Evolutionary conservation across 371 early-diverging fungal species (phyloP).

Genomic region (Synchytrium microbalum): DNA sequence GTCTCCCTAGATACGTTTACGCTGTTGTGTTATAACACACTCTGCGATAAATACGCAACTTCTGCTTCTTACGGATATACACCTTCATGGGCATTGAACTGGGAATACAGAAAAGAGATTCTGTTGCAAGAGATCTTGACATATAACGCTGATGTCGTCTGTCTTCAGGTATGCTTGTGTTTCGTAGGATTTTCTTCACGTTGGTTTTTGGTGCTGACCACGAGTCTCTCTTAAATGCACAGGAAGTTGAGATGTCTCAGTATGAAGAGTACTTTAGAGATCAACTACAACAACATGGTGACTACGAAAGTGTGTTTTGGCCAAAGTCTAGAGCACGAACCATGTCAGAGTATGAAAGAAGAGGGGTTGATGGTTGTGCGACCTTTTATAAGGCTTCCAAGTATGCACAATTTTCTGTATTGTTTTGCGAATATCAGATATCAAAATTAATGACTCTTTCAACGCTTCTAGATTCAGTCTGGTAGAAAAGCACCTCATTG

Average conservation of each 20-base stretch:
- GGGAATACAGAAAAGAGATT: slow-evolving; percentile 90
- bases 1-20: slow-evolving; percentile 59
- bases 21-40: slow-evolving; percentile 91
- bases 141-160: slow-evolving; percentile 89
- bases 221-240: slow-evolving; percentile 4
- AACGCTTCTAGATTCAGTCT: slow-evolving; percentile 61
- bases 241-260: slow-evolving; percentile 84
- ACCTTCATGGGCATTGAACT: slow-evolving; percentile 93
- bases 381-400: slow-evolving; percentile 86
- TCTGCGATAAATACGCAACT: slow-evolving; percentile 88
- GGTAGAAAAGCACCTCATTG: slow-evolving; percentile 72
- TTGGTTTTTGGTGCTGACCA: background rate
- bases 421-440: background rate
- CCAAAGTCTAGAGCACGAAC: slow-evolving; percentile 90
- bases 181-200: background rate
- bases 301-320: slow-evolving; percentile 90
- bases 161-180: slow-evolving; percentile 72
- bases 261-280: slow-evolving; percentile 79
- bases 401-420: slow-evolving; percentile 35
- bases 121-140: slow-evolving; percentile 82
- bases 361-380: slow-evolving; percentile 95
- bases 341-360: slow-evolving; percentile 83
- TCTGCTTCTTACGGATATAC: slow-evolving; percentile 87
- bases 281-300: slow-evolving; percentile 60
- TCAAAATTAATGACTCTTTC: too few species aligned